Evolutionary conservation across 2,329 filamentous ascomycete genomes (phyloP).

Genomic region (Thielaviopsis musarum): DNA sequence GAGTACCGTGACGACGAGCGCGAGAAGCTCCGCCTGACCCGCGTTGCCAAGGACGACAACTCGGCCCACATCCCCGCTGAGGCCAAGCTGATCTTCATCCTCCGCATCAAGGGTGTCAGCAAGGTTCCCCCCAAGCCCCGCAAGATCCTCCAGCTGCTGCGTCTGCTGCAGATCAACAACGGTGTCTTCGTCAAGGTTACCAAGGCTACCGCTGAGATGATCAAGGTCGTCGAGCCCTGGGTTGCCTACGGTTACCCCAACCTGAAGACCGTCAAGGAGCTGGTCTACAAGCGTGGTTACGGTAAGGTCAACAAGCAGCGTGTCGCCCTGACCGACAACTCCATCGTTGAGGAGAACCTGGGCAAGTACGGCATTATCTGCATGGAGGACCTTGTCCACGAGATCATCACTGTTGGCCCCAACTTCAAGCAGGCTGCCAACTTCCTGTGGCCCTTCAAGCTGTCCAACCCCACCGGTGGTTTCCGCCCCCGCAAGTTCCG

Average conservation of each 20-base stretch:
- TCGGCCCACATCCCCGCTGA: slow-evolving; percentile 89
- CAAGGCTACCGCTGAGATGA: slow-evolving; percentile 95
- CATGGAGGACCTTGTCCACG: slow-evolving; percentile 97
- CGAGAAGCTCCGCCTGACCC: slow-evolving; percentile 89
- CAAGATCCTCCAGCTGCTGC: slow-evolving; percentile 98
- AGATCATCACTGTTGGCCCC: slow-evolving; percentile 96
- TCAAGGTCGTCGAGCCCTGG: slow-evolving; percentile 97
- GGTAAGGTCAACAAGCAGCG: slow-evolving; percentile 99
- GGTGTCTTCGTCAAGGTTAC: slow-evolving; percentile 95
- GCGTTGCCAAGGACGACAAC: slow-evolving; percentile 80
- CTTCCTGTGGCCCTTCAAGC: slow-evolving; percentile 99
- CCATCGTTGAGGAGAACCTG: slow-evolving; percentile 90
- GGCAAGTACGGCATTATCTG: slow-evolving; percentile 99
- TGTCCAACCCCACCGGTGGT: slow-evolving; percentile 92
- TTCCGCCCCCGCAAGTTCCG: slow-evolving; percentile 97
- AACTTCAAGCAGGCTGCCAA: slow-evolving; percentile 99
- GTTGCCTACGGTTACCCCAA: slow-evolving; percentile 99
- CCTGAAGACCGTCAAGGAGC: slow-evolving; percentile 97
- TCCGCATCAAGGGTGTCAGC: slow-evolving; percentile 99
- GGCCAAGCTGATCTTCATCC: slow-evolving; percentile 90
- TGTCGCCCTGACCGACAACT: slow-evolving; percentile 89
- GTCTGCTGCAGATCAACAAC: slow-evolving; percentile 99
- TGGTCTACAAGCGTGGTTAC: slow-evolving; percentile 99
- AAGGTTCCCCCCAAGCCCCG: slow-evolving; percentile 99
- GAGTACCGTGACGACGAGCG: slow-evolving; percentile 98